Evolutionary conservation across 2,329 filamentous ascomycete genomes (phyloP), one percentile per base, ranked within the genome.

Genomic region (Bipolaris zeicola): DNA sequence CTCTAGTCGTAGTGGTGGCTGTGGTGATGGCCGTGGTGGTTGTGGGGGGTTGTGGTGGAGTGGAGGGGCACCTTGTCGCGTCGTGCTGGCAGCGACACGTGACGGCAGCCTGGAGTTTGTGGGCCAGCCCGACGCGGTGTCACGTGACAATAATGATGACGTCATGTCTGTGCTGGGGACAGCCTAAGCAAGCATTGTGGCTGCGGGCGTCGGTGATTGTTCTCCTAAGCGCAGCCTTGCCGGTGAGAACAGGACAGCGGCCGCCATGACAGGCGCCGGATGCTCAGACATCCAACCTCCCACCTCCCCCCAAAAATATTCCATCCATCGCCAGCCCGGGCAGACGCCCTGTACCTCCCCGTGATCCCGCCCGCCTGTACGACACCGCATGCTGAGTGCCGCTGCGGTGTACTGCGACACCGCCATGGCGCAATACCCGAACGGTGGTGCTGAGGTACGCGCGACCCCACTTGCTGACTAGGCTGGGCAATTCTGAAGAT

Each of bases 351-450:
- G 56, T 48, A 37, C 59, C 50, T 13, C 53, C 48, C 59, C 50
- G 48, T 38, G 34, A 13, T 20, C 36, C 31, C 42, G 26, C 42
- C 52, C 33, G 8, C 46, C 24, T 36, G 43, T 34, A 55, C 51
- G 34, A 47, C 37, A 22, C 11, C 42, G 38, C 49, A 49, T 41
- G 50, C 41, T 41, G 34, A 31, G 43, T 16, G 16, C 36, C 34
- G 14, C 37, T 22, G 47, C 47, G 14, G 58, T 48, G 55, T 52
- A 53, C 34, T 48, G 43, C 44, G 47, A 59, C 57, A 62, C 63
- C 67, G 73, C 63, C 67, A 73, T 72, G 71, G 71, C 68, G 69
- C 72, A 70, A 61, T 74, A 70, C 71, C 70, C 65, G 34, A 73
- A 70, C 62, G 60, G 63, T 63, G 69, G 70, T 60, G 62, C 67